Evolutionary conservation across 768 basidiomycete genomes (phyloP), one percentile per base, ranked within the genome.

Genomic region (Phylloporus sp.): DNA sequence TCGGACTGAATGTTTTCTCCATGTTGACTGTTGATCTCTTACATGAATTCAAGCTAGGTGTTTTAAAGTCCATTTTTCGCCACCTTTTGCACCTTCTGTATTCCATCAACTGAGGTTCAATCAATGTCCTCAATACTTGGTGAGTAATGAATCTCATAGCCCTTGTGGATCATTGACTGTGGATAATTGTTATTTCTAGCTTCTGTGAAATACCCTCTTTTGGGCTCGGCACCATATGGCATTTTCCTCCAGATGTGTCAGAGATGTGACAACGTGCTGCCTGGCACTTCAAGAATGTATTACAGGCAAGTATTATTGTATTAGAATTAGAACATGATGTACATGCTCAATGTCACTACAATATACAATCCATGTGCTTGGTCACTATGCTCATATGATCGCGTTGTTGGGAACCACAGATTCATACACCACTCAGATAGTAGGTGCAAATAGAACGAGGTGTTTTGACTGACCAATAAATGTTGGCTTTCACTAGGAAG

Each of bases 1-100:
- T 40, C 1, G 38, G 38, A 13, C 29, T 15, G 10, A 28, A 40
- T 13, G 3, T 40, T 10, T 40, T n/a, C 11, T 5, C 1, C 4
- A 13, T 28, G 4, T 31, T 42, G 15, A 23, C 21, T 2, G 55
- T 60, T 0, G 71, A 76, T 45, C 43, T 73, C n/a, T 28, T 76
- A 57, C 73, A 74, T 44, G 69, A 74, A 38, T 52, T 69, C 27
- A 70, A 74, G 41, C 58, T 72, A 0, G 70, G 72, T 0, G 65
- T 68, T 0, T 74, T 70, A 62, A 71, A 71, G 37, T 28, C 49
- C 0, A 17, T 72, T 0, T 59, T 74, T 22, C 59, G 55, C 2
- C 71, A 75, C 26, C 47, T 74, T 0, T 46, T 74, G 2, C 59
- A 59, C 0, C 60, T 74, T 2, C 42, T 73, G 0, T n/a, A 61